These are phyloP conservation scores for Pascua guehoae DNA, from an alignment of 1,284 basidiomycete species.

Conservation along the genomic window DNA sequence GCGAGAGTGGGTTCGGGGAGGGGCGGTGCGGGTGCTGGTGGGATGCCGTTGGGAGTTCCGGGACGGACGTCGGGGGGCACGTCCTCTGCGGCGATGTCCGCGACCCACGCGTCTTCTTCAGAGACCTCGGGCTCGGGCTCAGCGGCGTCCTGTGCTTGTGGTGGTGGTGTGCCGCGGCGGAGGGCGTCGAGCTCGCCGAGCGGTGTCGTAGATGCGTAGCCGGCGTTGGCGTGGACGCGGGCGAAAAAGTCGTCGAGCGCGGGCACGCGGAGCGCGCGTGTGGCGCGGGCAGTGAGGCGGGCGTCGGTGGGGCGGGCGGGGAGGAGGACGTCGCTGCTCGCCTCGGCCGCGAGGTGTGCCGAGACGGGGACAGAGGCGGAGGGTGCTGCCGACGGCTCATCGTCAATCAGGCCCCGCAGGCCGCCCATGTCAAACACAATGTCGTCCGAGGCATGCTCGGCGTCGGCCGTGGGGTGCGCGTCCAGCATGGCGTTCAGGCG, in stretches of 20 bases:
- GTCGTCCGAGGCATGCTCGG: slow-evolving; percentile 2
- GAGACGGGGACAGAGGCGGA: background rate
- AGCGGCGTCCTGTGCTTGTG: background rate
- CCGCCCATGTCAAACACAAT: slow-evolving; percentile 8
- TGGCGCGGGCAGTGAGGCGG: slow-evolving; percentile 3
- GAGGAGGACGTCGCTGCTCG: slow-evolving; percentile 8
- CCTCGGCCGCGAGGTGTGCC: background rate
- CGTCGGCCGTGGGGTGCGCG: background rate
- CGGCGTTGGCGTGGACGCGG: slow-evolving; percentile 1
- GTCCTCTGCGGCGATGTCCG: no score
- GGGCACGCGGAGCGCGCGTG: background rate
- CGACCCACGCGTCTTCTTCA: background rate
- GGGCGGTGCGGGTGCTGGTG: no score
- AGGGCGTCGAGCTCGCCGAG: slow-evolving; percentile 11
- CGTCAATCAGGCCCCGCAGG: slow-evolving; percentile 7
- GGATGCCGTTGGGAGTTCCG: no score
- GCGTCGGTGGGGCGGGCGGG: slow-evolving; percentile 15
- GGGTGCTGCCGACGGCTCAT: background rate
- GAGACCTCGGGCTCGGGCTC: background rate
- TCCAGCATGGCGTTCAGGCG: slow-evolving; percentile 1
- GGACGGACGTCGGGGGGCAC: no score
- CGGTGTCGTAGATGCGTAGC: background rate
- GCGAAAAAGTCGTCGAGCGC: slow-evolving; percentile 9
- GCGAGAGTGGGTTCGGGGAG: background rate
- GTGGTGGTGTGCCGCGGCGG: slow-evolving; percentile 3